A percentile compares a stretch with the other conserved stretches of the same genome.
Conservation (phyloP, 768 basidiomycete species). For the Kwoniella shandongensis region DNA sequence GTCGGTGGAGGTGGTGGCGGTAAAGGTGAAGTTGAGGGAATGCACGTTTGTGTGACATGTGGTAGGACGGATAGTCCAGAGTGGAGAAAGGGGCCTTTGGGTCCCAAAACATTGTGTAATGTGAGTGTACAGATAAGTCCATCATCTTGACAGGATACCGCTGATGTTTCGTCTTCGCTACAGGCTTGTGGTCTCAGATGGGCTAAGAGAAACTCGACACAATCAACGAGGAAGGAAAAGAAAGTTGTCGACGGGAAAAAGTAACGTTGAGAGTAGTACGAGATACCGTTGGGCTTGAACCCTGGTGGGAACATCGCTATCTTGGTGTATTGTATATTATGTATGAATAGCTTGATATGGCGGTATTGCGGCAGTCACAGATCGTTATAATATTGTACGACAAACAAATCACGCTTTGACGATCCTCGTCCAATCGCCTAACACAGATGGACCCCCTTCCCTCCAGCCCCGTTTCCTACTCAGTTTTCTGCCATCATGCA, state of each 20-base stretch:
- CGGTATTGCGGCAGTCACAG: too few relatives aligned
- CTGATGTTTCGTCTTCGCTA: background rate
- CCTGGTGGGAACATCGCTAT: too few relatives aligned
- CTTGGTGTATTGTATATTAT: background rate
- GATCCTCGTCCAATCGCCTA: constrained; percentile 34
- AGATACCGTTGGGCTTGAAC: too few relatives aligned
- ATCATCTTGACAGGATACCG: background rate
- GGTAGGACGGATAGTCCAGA: constrained; percentile 95
- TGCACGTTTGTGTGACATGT: constrained; percentile 86
- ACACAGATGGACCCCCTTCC: constrained; percentile 12
- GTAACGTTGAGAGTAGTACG: background rate
- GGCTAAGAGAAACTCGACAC: constrained; percentile 70
- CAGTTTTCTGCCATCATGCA: constrained; percentile 5
- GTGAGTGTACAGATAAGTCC: constrained; percentile 50
- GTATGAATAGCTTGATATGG: background rate
- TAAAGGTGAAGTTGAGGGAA: constrained; percentile 61
- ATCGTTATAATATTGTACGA: too few relatives aligned
- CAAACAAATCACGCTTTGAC: constrained; percentile 3
- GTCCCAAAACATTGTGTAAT: constrained; percentile 97
- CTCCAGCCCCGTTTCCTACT: constrained; percentile 40
- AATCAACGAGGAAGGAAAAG: constrained; percentile 37
- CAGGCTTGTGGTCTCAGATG: constrained; percentile 81
- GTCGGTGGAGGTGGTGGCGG: constrained; percentile 9
- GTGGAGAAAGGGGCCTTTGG: constrained; percentile 94
- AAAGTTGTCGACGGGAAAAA: constrained; percentile 33